A percentile compares a stretch with the other conserved stretches of the same genome.
phyloP scores from a whole-genome alignment of 2,329 filamentous ascomycete genomes.

The Pleomassaria siparia region DNA sequence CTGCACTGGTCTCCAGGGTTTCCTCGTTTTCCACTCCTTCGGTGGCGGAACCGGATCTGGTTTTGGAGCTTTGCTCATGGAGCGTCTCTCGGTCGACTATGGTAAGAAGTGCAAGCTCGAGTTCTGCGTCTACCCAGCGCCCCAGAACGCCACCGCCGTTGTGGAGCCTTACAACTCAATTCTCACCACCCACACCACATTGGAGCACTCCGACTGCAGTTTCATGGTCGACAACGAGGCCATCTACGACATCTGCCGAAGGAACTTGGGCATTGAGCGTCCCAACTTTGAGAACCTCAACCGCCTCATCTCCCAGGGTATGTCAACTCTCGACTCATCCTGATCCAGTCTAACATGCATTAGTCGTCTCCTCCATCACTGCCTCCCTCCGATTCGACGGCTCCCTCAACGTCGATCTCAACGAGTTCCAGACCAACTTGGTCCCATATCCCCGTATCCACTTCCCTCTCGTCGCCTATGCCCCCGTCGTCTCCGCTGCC shows the following conservation, averaged over 20 bases:
- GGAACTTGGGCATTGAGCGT: slow-evolving; percentile 94
- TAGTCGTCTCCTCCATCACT: slow-evolving; percentile 97
- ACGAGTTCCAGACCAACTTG: slow-evolving; percentile 99
- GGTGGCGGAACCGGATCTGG: slow-evolving; percentile 98
- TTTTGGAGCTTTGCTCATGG: slow-evolving; percentile 97
- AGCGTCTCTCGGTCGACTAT: slow-evolving; percentile 97
- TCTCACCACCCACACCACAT: slow-evolving; percentile 96
- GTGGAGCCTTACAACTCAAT: slow-evolving; percentile 99
- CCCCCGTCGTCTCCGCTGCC: slow-evolving; percentile 89
- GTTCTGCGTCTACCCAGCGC: slow-evolving; percentile 98
- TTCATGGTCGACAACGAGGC: slow-evolving; percentile 99
- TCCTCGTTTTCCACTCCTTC: slow-evolving; percentile 99
- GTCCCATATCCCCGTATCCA: slow-evolving; percentile 98
- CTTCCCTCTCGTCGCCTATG: slow-evolving; percentile 97
- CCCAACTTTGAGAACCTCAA: slow-evolving; percentile 99
- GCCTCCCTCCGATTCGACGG: slow-evolving; percentile 98
- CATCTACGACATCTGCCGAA: slow-evolving; percentile 98
- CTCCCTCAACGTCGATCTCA: slow-evolving; percentile 97
- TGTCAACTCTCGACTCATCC: slow-evolving; percentile 7
- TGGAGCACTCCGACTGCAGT: slow-evolving; percentile 99
- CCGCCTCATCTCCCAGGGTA: slow-evolving; percentile 95
- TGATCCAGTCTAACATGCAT: slow-evolving; percentile 27
- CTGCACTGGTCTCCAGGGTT: slow-evolving; percentile 96
- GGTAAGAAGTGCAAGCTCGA: slow-evolving; percentile 99
- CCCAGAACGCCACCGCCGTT: slow-evolving; percentile 94